Evolutionary conservation across 495 filamentous ascomycete genomes (phyloP), one percentile per base, ranked within the genome.

Genomic region (Talaromyces proteolyticus): DNA sequence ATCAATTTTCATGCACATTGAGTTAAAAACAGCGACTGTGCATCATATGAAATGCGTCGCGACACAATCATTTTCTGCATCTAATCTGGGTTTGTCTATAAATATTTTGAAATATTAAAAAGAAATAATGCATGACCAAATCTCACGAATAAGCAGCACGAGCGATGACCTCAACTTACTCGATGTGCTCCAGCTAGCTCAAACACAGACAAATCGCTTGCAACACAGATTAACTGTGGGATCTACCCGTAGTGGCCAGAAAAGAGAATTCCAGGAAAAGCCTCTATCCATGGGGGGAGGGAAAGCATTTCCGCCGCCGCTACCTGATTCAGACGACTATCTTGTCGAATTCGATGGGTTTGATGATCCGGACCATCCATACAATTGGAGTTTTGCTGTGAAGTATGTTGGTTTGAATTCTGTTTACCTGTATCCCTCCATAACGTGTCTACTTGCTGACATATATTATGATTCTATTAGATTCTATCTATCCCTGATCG

Each of bases 291-390:
- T 68, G 49, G 66, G 66, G 5, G 57, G 42, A 14, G 61, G 57
- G 8, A 69, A 57, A 46, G 65, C 70, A 6, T 73, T 73, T 51
- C 74, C 76, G 2, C 66, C 64, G 3, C 46, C 60, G 1, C 57
- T 78, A 1, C 72, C 72, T 14, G 54, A 64, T 21, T 34, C 58
- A 0, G 59, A 67, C 22, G 62, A 65, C 23, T 80, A 79, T 45
- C 67, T 77, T 20, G 76, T 81, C 16, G 74, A 79, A 42, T 81
- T 79, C 47, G 68, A 76, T 17, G 77, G 76, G 0, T 44, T 52
- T 0, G 57, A 74, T 36, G 77, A 81, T 54, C 76, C 76, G 0
- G 26, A 60, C 6, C 70, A 82, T 55, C 75, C 78, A 3, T 69
- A 76, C 52, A 82, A 81, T 58, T 81, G 77, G 75, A 53, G 60